Conservation (phyloP, 805 yeast genomes). For the Kregervanrija fluxuum region DNA sequence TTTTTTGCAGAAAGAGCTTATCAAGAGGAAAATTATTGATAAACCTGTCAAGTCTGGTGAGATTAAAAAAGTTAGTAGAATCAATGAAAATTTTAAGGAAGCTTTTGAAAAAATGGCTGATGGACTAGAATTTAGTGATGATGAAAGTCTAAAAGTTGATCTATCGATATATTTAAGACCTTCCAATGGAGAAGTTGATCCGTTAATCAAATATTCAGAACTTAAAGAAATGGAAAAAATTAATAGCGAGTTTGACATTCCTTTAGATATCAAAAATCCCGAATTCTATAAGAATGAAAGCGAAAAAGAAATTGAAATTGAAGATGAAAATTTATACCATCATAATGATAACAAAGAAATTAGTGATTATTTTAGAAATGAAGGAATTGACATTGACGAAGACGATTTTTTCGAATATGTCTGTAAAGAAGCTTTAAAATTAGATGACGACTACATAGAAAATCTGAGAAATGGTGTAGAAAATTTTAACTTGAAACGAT, state of each 20-base stretch:
- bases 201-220: no score
- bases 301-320: slow-evolving; percentile 1
- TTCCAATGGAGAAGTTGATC: no score
- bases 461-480: slow-evolving; percentile 15
- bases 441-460: slow-evolving; percentile 40
- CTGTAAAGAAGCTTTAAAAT: slow-evolving; percentile 44
- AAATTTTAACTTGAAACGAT: neutral
- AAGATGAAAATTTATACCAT: neutral
- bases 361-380: slow-evolving; percentile 14
- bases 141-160: slow-evolving; percentile 1
- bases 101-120: no score
- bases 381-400: slow-evolving; percentile 44
- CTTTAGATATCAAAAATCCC: slow-evolving; percentile 10
- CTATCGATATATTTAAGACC: neutral
- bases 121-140: slow-evolving; percentile 10
- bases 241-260: no score
- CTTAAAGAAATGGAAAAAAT: no score
- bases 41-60: slow-evolving; percentile 15
- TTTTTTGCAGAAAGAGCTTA: slow-evolving; percentile 24
- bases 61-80: neutral
- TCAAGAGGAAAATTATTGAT: slow-evolving; percentile 16
- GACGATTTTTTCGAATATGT: slow-evolving; percentile 67
- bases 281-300: slow-evolving; percentile 18
- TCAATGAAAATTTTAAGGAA: no score
- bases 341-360: slow-evolving; percentile 8